Base-by-base conservation (phyloP, 768 basidiomycete genomes). In the Suillus paluster region DNA sequence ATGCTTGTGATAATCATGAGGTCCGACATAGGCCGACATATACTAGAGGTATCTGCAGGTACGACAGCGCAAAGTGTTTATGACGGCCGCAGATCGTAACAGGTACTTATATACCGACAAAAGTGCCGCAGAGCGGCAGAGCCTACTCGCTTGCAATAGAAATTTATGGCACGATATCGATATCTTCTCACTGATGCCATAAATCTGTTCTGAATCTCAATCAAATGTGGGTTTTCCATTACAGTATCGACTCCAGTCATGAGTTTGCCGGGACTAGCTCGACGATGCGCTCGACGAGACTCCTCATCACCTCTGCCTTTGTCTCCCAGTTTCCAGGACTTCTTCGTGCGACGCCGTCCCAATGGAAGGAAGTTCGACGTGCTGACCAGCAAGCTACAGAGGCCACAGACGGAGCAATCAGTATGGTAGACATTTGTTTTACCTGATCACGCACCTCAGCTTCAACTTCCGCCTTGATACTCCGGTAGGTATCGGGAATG, bases 281-380 rank as follows among this genome's bases (percentile, higher is more conserved):
- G 14, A 91, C 84, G 19, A 94, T 82, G 66, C 76, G 80, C 62
- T 85, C 85, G 10, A 96, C 92, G 44, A 96, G 75, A 56, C 72
- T 75, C 73, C 84, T 85, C 86, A 96, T 87, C 38, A 87, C 80
- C 34, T 89, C 86, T 4, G 87, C 90, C 73, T 91, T 92, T 68
- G 75, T 67, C 75, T 83, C 12, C 92, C 88, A 27, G 85, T 79
- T 12, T 75, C 74, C 15, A 96, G 75, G 17, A 95, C 94, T 71
- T 95, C 93, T 11, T 86, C 90, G 67, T 95, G 93, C 23, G 89
- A 89, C 5, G 93, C 89, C 8, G 81, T 80, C 58, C 80, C 76
- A 3, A 74, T 74, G 5, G 70, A 64, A 3, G 81, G 78, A 14
- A 75, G 63, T 60, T 81, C 75, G 4, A 87, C 63, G 8, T 75